A percentile compares a stretch with the other conserved stretches of the same genome.
These are phyloP conservation scores for Yamadazyma dushanensis DNA, from an alignment of 1,139 yeast species.

Conservation along the genomic window DNA sequence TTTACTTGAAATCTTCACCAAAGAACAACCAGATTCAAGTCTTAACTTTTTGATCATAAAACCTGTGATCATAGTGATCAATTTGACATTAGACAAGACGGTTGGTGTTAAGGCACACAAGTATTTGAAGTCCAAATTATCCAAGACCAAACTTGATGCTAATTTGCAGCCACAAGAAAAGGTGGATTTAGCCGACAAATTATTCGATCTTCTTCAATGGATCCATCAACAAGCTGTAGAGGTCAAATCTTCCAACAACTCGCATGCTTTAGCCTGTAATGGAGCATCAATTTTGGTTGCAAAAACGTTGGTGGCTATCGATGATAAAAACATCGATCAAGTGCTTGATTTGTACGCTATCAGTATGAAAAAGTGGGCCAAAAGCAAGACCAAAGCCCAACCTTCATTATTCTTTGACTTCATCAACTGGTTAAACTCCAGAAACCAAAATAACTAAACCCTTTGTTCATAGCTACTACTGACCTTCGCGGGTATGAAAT, in stretches of 20 bases:
- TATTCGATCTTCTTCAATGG: constrained; percentile 28
- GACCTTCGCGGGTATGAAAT: constrained; percentile 1
- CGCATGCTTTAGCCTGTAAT: constrained; percentile 56
- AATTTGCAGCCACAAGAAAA: constrained; percentile 14
- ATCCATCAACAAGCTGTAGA: constrained; percentile 44
- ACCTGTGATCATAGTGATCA: constrained; percentile 63
- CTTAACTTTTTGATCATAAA: constrained; percentile 47
- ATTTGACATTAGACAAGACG: constrained; percentile 65
- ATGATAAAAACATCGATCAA: constrained; percentile 27
- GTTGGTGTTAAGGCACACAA: constrained; percentile 77
- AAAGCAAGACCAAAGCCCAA: constrained; percentile 48
- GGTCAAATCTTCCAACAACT: constrained; percentile 44
- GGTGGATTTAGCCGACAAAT: constrained; percentile 20
- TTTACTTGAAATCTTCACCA: constrained; percentile 63
- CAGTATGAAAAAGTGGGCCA: constrained; percentile 64
- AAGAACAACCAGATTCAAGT: constrained; percentile 44
- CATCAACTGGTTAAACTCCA: constrained; percentile 72
- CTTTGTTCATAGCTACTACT: not conserved
- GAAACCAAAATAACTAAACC: constrained; percentile 17
- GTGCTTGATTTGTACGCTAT: constrained; percentile 58
- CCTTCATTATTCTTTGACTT: constrained; percentile 73
- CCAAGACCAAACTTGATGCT: constrained; percentile 44
- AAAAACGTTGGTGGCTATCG: constrained; percentile 49
- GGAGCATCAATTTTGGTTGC: constrained; percentile 63
- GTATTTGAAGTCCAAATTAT: constrained; percentile 62